Evolutionary conservation across 2,329 filamentous ascomycete species (phyloP).

Genomic region (Arthroderma sp.): DNA sequence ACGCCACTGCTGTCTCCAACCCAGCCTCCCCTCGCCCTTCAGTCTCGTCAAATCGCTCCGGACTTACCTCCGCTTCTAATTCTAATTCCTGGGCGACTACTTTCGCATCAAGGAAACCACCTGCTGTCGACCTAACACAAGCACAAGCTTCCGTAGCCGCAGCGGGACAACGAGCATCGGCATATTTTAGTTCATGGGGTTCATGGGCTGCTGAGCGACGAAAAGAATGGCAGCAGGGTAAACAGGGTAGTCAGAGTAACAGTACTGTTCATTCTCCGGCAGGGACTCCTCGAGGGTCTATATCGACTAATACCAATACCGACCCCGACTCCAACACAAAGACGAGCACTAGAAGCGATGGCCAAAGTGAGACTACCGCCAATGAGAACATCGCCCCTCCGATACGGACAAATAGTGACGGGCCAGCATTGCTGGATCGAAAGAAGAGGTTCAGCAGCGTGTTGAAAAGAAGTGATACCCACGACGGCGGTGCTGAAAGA

Average conservation of each 20-base stretch:
- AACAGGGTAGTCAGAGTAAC: conserved; percentile 8
- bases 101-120: conserved; percentile 20
- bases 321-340: conserved; percentile 2
- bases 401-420: too few relatives aligned
- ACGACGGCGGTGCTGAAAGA: not conserved
- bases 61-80: conserved; percentile 5
- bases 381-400: conserved; percentile 4
- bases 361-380: conserved; percentile 10
- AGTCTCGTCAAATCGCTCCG: conserved; percentile 12
- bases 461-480: conserved; percentile 14
- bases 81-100: conserved; percentile 12
- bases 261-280: conserved; percentile 3
- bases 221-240: conserved; percentile 34
- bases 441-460: conserved; percentile 25
- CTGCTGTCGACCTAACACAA: conserved; percentile 37
- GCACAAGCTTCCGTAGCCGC: conserved; percentile 43
- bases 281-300: conserved; percentile 3
- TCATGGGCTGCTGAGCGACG: conserved; percentile 42
- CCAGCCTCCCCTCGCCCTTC: conserved; percentile 17
- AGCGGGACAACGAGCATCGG: conserved; percentile 43
- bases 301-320: not conserved
- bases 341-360: conserved; percentile 11
- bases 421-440: too few relatives aligned
- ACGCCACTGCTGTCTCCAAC: conserved; percentile 10
- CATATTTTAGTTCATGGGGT: conserved; percentile 52